A percentile compares a stretch with the other conserved stretches of the same genome.
Conservation (phyloP, 2,329 filamentous ascomycete species). For the Sporothrix variecibatus region DNA sequence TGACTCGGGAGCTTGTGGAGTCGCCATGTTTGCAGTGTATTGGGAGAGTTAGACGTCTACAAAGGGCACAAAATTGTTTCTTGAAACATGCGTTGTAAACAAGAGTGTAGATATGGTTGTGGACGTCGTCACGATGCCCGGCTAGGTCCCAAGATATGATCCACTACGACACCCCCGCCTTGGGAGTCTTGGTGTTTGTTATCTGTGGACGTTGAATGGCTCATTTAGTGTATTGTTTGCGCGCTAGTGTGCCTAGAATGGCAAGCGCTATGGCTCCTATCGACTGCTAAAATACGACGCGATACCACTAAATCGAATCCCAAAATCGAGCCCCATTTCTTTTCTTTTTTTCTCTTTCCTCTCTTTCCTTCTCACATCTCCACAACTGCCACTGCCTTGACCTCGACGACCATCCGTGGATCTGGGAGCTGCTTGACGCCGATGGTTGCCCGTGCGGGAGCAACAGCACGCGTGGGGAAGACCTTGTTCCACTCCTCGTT, state of each 20-base stretch:
- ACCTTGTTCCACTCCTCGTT: conserved; percentile 51
- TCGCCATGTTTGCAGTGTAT: not conserved
- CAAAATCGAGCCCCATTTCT: not conserved
- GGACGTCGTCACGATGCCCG: not conserved
- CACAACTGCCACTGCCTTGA: conserved; percentile 38
- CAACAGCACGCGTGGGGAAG: conserved; percentile 40
- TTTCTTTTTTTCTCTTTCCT: not conserved
- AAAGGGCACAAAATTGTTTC: not conserved
- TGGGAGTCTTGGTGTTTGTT: not conserved
- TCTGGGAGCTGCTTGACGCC: conserved; percentile 39
- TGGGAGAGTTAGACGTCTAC: not conserved
- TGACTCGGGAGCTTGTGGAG: conserved; percentile 22
- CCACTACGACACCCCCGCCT: not conserved
- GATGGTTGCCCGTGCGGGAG: conserved; percentile 42
- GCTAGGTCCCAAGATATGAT: not conserved
- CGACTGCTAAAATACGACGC: not conserved
- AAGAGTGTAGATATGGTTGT: not conserved
- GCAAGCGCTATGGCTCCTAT: not conserved
- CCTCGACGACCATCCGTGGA: conserved; percentile 39
- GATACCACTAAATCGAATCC: not conserved
- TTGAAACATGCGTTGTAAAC: not conserved
- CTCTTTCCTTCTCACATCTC: conserved; percentile 29
- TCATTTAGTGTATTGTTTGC: not conserved
- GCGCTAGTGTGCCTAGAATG: not conserved
- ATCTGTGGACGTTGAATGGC: not conserved